Evolutionary conservation across 805 yeast genomes (phyloP).

Genomic region (Tetrapisispora pingtungensis): DNA sequence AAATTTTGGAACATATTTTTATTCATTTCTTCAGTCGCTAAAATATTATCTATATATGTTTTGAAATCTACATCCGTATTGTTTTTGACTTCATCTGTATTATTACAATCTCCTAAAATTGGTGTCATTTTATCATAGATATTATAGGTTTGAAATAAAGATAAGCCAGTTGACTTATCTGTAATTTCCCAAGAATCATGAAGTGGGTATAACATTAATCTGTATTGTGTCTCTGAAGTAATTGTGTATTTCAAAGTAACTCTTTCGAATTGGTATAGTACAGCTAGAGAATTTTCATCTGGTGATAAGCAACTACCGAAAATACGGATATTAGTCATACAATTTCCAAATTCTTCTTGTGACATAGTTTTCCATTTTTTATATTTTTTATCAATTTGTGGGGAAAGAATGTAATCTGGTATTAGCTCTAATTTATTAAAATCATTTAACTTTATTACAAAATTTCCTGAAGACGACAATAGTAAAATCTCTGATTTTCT

Average conservation of each 20-base stretch:
- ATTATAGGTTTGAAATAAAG: constrained; percentile 28
- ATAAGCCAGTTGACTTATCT: constrained; percentile 20
- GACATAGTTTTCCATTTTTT: constrained; percentile 20
- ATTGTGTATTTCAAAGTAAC: constrained; percentile 23
- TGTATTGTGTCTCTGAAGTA: constrained; percentile 19
- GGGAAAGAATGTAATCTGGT: constrained; percentile 16
- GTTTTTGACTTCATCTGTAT: not conserved
- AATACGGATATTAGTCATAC: constrained; percentile 19
- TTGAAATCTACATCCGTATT: constrained; percentile 7
- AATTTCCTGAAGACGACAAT: not conserved
- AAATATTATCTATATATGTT: constrained; percentile 12
- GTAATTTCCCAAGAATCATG: constrained; percentile 21
- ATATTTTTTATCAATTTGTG: constrained; percentile 21
- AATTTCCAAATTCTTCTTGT: constrained; percentile 19
- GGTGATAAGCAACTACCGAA: constrained; percentile 23
- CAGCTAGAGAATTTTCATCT: constrained; percentile 23
- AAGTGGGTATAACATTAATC: constrained; percentile 22
- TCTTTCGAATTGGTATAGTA: constrained; percentile 21
- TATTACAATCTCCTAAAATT: not conserved
- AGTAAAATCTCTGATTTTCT: not conserved
- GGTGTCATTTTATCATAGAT: constrained; percentile 21
- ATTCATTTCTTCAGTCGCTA: constrained; percentile 14
- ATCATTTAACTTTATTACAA: constrained; percentile 1
- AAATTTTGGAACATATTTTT: constrained; percentile 17
- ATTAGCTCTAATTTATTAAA: constrained; percentile 4